Conservation (phyloP, 2,329 filamentous ascomycete genomes). For the Lachnellula hyalina region DNA sequence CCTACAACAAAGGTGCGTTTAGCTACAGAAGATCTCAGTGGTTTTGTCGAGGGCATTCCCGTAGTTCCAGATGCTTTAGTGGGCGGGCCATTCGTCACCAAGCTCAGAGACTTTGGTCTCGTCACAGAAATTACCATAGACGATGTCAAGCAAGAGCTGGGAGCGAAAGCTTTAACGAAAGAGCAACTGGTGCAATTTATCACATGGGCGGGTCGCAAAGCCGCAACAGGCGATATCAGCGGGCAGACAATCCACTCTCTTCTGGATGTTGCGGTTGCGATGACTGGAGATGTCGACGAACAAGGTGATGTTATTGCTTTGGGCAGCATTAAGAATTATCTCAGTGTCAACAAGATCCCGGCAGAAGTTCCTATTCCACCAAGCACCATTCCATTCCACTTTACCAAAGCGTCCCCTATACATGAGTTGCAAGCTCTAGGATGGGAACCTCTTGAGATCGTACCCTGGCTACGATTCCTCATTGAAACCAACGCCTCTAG, state of each 20-base stretch:
- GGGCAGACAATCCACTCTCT: constrained; percentile 59
- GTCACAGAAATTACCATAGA: constrained; percentile 82
- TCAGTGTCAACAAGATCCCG: constrained; percentile 74
- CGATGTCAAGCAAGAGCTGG: constrained; percentile 80
- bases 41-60: constrained; percentile 84
- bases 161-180: constrained; percentile 73
- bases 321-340: constrained; percentile 66
- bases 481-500: constrained; percentile 59
- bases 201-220: constrained; percentile 73
- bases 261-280: constrained; percentile 75
- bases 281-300: constrained; percentile 52
- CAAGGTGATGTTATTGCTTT: constrained; percentile 71
- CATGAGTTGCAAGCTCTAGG: constrained; percentile 73
- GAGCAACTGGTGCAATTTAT: constrained; percentile 78
- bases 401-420: constrained; percentile 64
- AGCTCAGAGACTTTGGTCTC: constrained; percentile 77
- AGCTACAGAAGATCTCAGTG: constrained; percentile 56
- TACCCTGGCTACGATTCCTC: constrained; percentile 80
- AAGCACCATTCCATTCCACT: constrained; percentile 77
- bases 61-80: constrained; percentile 74
- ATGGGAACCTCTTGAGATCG: constrained; percentile 79
- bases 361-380: constrained; percentile 75
- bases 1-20: constrained; percentile 80
- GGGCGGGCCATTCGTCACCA: constrained; percentile 68
- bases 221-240: constrained; percentile 68